Conservation (phyloP, 192 early-diverging fungal species). For the Coemansia asiatica region DNA sequence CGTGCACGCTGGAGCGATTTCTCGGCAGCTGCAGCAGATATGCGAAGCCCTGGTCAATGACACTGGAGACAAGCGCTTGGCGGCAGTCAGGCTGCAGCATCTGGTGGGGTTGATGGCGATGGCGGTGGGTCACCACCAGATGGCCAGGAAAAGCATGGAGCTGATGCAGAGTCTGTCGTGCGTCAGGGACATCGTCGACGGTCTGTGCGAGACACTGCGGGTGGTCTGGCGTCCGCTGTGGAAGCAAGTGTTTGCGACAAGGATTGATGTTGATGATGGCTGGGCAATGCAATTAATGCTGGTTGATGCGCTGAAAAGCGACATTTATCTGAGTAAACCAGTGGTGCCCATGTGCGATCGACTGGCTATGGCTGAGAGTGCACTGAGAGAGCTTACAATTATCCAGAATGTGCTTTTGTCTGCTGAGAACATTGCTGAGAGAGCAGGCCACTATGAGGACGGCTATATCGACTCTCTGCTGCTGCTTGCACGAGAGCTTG, state of each 20-base stretch:
- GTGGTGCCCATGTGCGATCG: constrained; percentile 17
- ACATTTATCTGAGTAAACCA: not conserved
- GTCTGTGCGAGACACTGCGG: constrained; percentile 23
- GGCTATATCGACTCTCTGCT: constrained; percentile 6
- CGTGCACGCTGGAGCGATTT: constrained; percentile 17
- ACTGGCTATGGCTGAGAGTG: constrained; percentile 20
- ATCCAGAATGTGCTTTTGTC: constrained; percentile 21
- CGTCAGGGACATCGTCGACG: constrained; percentile 16
- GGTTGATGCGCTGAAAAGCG: constrained; percentile 11
- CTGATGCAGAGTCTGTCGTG: not conserved
- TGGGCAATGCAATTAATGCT: constrained; percentile 20
- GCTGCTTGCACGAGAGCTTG: constrained; percentile 23
- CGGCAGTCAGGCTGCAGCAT: constrained; percentile 10
- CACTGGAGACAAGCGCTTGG: not conserved
- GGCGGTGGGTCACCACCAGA: constrained; percentile 11
- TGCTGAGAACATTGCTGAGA: not conserved
- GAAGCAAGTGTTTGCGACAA: constrained; percentile 21
- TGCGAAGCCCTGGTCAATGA: constrained; percentile 2
- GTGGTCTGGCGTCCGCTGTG: constrained; percentile 37
- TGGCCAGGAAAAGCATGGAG: not conserved
- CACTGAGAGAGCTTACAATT: constrained; percentile 25
- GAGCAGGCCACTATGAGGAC: not conserved
- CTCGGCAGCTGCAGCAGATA: constrained; percentile 12
- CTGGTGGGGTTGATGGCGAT: constrained; percentile 22
- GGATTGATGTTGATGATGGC: constrained; percentile 6